Conservation (phyloP, 768 basidiomycete genomes). For the Hericium coralloides region DNA sequence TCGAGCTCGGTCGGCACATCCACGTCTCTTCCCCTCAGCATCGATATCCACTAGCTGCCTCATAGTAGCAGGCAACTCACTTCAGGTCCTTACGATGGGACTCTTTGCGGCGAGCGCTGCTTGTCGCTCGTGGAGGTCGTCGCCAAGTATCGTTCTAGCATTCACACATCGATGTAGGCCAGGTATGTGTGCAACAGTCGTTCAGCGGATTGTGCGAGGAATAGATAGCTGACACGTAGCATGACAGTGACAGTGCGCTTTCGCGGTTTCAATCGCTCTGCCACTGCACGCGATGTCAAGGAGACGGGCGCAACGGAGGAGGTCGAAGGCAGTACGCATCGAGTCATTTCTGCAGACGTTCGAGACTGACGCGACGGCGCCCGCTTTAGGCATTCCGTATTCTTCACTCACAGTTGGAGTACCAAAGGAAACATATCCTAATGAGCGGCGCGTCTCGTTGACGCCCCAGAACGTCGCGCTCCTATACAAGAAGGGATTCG, state of each 20-base stretch:
- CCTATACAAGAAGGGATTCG: slow-evolving; percentile 78
- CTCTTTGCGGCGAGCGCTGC: not conserved
- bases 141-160: not conserved
- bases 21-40: not conserved
- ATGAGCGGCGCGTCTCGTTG: slow-evolving; percentile 73
- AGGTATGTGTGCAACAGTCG: not conserved
- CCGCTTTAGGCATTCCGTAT: slow-evolving; percentile 46
- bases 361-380: not conserved
- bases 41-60: not conserved
- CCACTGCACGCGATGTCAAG: slow-evolving; percentile 1
- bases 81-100: not conserved
- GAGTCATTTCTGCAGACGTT: not conserved
- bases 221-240: no score
- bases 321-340: slow-evolving; percentile 7
- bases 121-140: not conserved
- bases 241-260: not conserved
- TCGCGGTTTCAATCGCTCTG: slow-evolving; percentile 7
- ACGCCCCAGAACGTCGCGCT: slow-evolving; percentile 72
- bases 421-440: slow-evolving; percentile 67
- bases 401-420: slow-evolving; percentile 67
- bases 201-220: not conserved
- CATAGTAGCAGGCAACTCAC: no score
- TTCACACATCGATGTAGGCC: not conserved
- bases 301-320: not conserved
- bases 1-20: no score